Conservation (phyloP, 768 basidiomycete genomes). For the Xerocomus potaroensis region DNA sequence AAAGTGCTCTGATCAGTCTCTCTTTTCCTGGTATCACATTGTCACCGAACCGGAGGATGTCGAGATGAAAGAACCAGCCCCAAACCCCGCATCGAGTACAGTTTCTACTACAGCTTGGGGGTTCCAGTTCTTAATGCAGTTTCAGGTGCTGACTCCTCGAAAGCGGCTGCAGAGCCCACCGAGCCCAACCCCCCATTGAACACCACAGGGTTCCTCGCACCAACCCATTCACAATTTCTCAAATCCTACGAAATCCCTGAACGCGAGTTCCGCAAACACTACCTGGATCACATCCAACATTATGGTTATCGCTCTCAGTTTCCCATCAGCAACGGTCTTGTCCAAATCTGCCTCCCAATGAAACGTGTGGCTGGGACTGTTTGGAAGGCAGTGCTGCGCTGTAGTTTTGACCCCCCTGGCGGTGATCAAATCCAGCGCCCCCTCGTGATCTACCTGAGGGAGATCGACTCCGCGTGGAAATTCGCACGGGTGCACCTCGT, state of each 20-base stretch:
- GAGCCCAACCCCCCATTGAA: not conserved
- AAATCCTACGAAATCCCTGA: slow-evolving; percentile 22
- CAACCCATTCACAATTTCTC: slow-evolving; percentile 19
- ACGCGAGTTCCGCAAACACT: slow-evolving; percentile 15
- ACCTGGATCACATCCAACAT: slow-evolving; percentile 13
- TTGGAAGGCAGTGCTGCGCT: slow-evolving; percentile 23
- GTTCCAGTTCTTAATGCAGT: not conserved
- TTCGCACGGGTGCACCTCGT: slow-evolving; percentile 13
- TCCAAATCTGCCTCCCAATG: slow-evolving; percentile 20
- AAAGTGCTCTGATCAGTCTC: slow-evolving; percentile 21
- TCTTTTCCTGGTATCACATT: slow-evolving; percentile 25
- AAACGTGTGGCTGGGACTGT: slow-evolving; percentile 11
- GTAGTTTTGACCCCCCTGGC: slow-evolving; percentile 17
- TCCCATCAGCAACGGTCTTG: slow-evolving; percentile 14
- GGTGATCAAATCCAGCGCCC: slow-evolving; percentile 12
- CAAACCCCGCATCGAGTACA: not conserved
- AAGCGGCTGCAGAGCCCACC: not conserved
- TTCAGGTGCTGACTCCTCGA: not conserved
- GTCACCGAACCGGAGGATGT: slow-evolving; percentile 6
- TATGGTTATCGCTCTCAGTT: slow-evolving; percentile 14
- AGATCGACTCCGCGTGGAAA: slow-evolving; percentile 5
- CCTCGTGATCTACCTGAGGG: slow-evolving; percentile 22
- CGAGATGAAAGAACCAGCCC: slow-evolving; percentile 6
- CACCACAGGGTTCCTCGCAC: slow-evolving; percentile 22
- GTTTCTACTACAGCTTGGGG: not conserved